Base-by-base conservation (phyloP, 2,329 filamentous ascomycete species). In the Aspergillus pseudoterreus region DNA sequence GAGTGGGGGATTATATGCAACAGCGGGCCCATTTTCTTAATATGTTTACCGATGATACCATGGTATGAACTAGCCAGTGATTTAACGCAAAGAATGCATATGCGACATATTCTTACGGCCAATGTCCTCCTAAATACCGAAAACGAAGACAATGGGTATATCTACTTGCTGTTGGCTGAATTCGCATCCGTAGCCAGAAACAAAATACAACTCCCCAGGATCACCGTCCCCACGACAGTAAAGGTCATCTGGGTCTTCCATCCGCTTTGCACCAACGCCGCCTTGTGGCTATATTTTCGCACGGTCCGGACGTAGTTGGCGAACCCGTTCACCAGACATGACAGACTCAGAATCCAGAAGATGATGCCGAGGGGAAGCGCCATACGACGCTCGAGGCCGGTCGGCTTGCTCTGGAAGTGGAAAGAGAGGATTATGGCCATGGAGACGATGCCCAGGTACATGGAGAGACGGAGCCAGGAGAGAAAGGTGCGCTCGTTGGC, bases 401-500 rank as follows among this genome's bases (percentile, higher is more conserved):
- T 82, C 0, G 94, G 89, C 61, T 85, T 73, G 15, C 78, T 77
- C 65, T 91, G 92, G 45, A 99, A 80, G 66, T 99, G 92, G 70
- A 99, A 99, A 12, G 90, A 95, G 46, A 96, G 79, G 9, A 95
- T 85, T 59, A 99, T 96, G 46, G 94, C 92, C 30, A 95, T 82
- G 24, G 89, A 84, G 8, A 97, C 90, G 47, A 99, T 79, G 57
- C 90, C 85, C 82, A 97, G 92, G 75, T 96, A 96, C 61, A 96
- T 83, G 30, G 88, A 86, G 2, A 97, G 81, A 4, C 92, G 85
- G 17, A 97, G 83, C 81, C 94, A 96, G 2, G 92, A 94, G 24
- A 97, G 85, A 66, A 96, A 96, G 0, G 83, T 86, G 59, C 83
- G 76, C 64, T 86, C 83, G 56, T 85, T 85, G 21, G 83, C 83